Evolutionary conservation across 2,329 filamentous ascomycete genomes (phyloP), one percentile per base, ranked within the genome.

Genomic region (Hypoxylon rubiginosum): DNA sequence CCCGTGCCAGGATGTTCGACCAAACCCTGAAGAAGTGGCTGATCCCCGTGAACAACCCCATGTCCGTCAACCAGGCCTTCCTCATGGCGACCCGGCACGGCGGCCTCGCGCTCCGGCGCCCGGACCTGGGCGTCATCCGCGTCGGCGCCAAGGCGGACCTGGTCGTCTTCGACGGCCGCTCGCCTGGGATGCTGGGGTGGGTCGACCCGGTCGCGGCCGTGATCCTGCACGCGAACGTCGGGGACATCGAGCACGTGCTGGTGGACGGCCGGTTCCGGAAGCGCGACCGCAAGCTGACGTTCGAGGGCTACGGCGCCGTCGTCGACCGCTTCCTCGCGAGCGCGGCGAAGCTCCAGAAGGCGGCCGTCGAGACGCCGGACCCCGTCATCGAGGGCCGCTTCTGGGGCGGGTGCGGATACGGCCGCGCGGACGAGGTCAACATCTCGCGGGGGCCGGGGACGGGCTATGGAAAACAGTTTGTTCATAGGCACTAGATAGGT

Each of bases 11-110:
- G 6, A 73, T 81, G 15, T 85, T 79, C 72, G 66, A 74, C 41
- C 70, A 80, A 13, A 76, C 82, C 0, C 68, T 85, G 9, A 67
- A 78, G 0, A 68, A 72, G 0, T 83, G 82, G 78, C 64, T 79
- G 13, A 70, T 88, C 1, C 84, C 85, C 0, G 66, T 66, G 2
- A 81, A 75, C 26, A 87, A 80, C 62, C 84, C 86, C 7, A 85
- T 88, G 83, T 82, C 79, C 7, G 85, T 79, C 2, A 77, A 81
- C 32, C 85, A 89, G 71, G 86, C 85, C 0, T 89, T 89, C 70
- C 76, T 84, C 21, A 79, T 88, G 15, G 83, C 84, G 0, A 89
- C 86, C 0, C 79, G 85, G 1, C 78, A 81, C 4, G 86, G 86
- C 1, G 86, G 78, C 0, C 80, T 84, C 1, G 84, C 86, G 0